Base-by-base conservation (phyloP, 805 yeast genomes). In the Cyberlindnera saturnus region DNA sequence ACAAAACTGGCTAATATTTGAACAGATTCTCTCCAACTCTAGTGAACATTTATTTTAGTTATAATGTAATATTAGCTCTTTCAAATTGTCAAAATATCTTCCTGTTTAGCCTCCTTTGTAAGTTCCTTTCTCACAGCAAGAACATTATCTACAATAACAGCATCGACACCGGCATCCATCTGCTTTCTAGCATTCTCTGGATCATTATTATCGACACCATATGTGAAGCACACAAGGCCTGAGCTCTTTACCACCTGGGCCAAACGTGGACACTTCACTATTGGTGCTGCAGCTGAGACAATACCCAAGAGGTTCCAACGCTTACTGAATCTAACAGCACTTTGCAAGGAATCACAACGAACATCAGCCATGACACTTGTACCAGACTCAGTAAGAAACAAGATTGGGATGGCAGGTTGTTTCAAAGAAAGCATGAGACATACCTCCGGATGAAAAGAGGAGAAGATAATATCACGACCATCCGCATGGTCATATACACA, bases 131-230 rank as follows among this genome's bases (percentile, higher is more conserved):
- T 73, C n/a, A 90, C 95, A 0, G 96, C 96, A 56, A 90, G 70
- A 2, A 91, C 98, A 43, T 87, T 82, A 64, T 91, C 98, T 3
- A 87, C 97, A 65, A 91, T 91, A n/a, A 91, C 97, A 0, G 99
- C 99, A 70, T 91, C 98, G 11, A 91, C 96, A 8, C 98, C 98
- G 4, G 95, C 90, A 49, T 79, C 80, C 82, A 91, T 82, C 63
- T 91, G 96, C 44, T 85, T 68, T 52, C 79, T 81, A 26, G 95
- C 89, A 48, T 81, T 80, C 44, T 78, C 88, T 0, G 97, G 96
- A 31, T 79, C 80, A 56, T 91, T 91, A 62, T 91, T 91, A 59
- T 75, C 73, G 1, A 76, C 73, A 26, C 98, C 98, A 55, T 91
- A 91, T 0, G 96, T 86, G 44, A 91, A 91, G 64, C 96, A 90